Conservation (phyloP, 2,329 filamentous ascomycete genomes). For the Claviceps maximensis region DNA sequence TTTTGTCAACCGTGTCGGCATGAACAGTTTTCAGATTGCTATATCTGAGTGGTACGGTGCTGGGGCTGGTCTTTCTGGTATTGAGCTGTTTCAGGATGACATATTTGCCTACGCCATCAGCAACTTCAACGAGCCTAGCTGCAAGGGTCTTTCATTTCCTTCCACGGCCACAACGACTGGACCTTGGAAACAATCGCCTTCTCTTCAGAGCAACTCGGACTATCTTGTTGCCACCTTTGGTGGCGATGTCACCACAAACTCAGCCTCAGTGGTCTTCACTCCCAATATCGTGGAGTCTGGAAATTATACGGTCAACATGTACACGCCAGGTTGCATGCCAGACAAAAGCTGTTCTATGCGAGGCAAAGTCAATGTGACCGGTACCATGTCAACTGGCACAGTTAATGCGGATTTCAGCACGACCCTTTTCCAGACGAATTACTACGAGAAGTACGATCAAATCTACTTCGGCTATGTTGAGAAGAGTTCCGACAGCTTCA, state of each 20-base stretch:
- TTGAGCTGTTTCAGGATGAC: conserved; percentile 77
- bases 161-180: conserved; percentile 60
- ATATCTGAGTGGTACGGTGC: conserved; percentile 77
- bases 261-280: conserved; percentile 60
- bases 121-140: conserved; percentile 78
- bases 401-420: conserved; percentile 38
- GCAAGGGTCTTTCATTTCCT: conserved; percentile 45
- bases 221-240: conserved; percentile 61
- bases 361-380: conserved; percentile 72
- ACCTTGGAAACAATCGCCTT: conserved; percentile 58
- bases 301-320: conserved; percentile 82
- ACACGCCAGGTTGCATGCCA: conserved; percentile 78
- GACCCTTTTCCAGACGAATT: conserved; percentile 76
- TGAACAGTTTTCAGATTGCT: conserved; percentile 76
- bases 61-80: conserved; percentile 73
- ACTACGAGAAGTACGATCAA: conserved; percentile 92
- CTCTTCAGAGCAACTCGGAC: conserved; percentile 54
- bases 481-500: conserved; percentile 57
- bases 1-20: conserved; percentile 78
- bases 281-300: conserved; percentile 81
- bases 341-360: conserved; percentile 65
- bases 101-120: conserved; percentile 77
- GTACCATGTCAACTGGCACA: conserved; percentile 44
- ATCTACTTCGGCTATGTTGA: conserved; percentile 82
- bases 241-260: conserved; percentile 38